Percentiles rank a stretch among this genome's conserved stretches.
Evolutionary conservation across 768 basidiomycete genomes (phyloP).

Genomic region (Termitomyces sp.): DNA sequence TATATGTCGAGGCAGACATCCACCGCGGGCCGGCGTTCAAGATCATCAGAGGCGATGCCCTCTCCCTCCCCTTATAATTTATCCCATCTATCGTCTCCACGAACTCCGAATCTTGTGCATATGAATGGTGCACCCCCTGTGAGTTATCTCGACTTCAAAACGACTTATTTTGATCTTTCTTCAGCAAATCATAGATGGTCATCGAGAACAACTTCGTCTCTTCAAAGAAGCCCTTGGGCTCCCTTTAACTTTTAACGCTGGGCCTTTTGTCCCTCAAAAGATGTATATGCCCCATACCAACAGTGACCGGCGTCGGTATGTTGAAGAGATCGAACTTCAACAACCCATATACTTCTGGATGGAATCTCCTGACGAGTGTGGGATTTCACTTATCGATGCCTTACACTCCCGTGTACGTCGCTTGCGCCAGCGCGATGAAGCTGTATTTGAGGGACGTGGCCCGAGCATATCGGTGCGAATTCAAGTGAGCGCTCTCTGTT

Average conservation of each 20-base stretch:
- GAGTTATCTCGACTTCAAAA: not conserved
- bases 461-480: slow-evolving; percentile 78
- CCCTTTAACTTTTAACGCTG: slow-evolving; percentile 28
- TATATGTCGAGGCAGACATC: slow-evolving; percentile 4
- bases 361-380: slow-evolving; percentile 48
- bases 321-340: slow-evolving; percentile 63
- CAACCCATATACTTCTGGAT: slow-evolving; percentile 60
- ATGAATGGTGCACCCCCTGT: not conserved
- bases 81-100: slow-evolving; percentile 7
- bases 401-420: slow-evolving; percentile 53
- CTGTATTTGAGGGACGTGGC: slow-evolving; percentile 67
- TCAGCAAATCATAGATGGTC: slow-evolving; percentile 27
- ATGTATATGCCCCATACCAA: slow-evolving; percentile 77
- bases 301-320: slow-evolving; percentile 72
- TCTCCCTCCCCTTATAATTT: slow-evolving; percentile 6
- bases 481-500: slow-evolving; percentile 41
- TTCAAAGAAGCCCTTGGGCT: slow-evolving; percentile 38
- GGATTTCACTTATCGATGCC: slow-evolving; percentile 61
- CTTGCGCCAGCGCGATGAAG: slow-evolving; percentile 53
- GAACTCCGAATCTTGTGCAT: slow-evolving; percentile 3
- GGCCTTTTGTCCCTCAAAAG: slow-evolving; percentile 61
- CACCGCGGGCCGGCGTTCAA: slow-evolving; percentile 2
- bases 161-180: slow-evolving; percentile 1
- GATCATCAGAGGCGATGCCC: slow-evolving; percentile 6
- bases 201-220: slow-evolving; percentile 39